Base-by-base conservation (phyloP, 2,329 filamentous ascomycete genomes). In the Cladosporium sp. region DNA sequence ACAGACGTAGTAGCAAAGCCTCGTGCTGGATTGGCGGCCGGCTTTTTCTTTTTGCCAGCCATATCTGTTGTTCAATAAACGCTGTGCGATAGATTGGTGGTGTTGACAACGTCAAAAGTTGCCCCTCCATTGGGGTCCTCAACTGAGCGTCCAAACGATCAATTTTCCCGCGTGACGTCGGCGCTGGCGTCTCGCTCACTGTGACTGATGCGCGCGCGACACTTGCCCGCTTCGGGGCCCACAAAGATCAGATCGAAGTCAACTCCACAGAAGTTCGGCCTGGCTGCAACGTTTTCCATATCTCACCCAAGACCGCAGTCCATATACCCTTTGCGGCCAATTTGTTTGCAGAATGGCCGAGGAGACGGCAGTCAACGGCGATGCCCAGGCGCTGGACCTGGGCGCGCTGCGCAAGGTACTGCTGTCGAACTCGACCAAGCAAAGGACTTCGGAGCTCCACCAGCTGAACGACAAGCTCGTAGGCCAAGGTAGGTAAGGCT, bases 1-100 rank as follows among this genome's bases (percentile, higher is more conserved):
- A 95, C 80, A 1, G 92, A 97, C 10, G 89, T 95, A 4, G 93
- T 98, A 59, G 92, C 89, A 73, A 96, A 95, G 14, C 91, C 93
- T 69, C 93, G 81, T 37, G 90, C 89, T 55, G 91, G 89, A 70
- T 96, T 97, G 32, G 85, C 82, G 22, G 82, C 81, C 52, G 87
- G 79, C 80, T 96, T 97, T 77, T 89, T 95, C 75, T 96, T 95
- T 74, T 95, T 95, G 72, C 56, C 62, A 38, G 60, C 56, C 63
- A 65, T 64, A 16, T n/a, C n/a, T n/a, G 16, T 14, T 38, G 13
- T 14, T 9, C 3, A 6, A 16, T 28, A 7, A 28, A 28, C 22
- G 22, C 22, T 28, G 22, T 28, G 22, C 22, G 22, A 7, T 28
- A 28, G 22, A 28, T 28, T 28, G 22, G 22, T 28, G 34, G 41